Evolutionary conservation across 768 basidiomycete genomes (phyloP), one percentile per base, ranked within the genome.

Genomic region (Pleurotus giganteus): DNA sequence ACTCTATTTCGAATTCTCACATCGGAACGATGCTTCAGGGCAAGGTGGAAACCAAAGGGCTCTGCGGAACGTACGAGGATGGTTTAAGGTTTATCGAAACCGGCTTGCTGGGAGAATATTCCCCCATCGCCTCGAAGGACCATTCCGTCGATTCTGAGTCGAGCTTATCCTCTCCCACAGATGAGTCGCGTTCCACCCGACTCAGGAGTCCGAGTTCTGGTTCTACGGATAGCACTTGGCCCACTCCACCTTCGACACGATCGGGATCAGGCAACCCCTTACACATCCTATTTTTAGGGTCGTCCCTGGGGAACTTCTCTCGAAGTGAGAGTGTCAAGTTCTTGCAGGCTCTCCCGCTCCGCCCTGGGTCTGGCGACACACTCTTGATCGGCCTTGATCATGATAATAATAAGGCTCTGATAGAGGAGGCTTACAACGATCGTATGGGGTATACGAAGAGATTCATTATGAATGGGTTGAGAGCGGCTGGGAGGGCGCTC

Each of bases 341-440:
- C 70, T 80, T 99, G 47, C 76, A 77, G 5, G 83, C 84, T 2
- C 72, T 98, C 26, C 94, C 94, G 3, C 74, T 98, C 23, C 83
- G 88, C 12, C 72, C 89, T 8, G 81, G 85, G 4, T 76, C 73
- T 17, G 86, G 85, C 2, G 95, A 97, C 66, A 96, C 91, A 0
- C 75, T 98, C 6, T 73, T 98, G 2, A 77, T 99, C 8, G 95
- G 95, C n/a, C 71, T 98, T 41, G 96, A 98, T 68, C 91, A 93
- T 54, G 82, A 88, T 65, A 88, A 90, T 60, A 80, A 80, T 32
- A 77, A 78, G 53, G 66, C 71, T n/a, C 73, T 80, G 57, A 88
- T 98, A 53, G 91, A 95, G 65, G 66, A 74, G 17, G 95, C 95
- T 0, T 98, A 98, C 71, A 88, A 96, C 61, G 94, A 97, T 61